phyloP scores from a whole-genome alignment of 495 filamentous ascomycete genomes.

The Hamigera avellanea region DNA sequence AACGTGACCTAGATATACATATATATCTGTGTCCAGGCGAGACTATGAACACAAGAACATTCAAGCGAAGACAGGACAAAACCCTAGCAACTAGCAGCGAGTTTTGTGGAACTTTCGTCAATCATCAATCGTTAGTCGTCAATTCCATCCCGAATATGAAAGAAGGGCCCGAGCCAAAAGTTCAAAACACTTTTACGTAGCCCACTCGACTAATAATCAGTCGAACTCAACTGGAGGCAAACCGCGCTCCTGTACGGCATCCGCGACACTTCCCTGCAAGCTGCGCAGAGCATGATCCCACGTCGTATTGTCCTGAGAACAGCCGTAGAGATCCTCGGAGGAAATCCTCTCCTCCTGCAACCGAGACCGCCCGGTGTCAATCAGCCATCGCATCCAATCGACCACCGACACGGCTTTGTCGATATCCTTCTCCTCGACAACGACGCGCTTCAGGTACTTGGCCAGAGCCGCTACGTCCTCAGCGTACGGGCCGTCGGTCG shows the following conservation, averaged over 20 bases:
- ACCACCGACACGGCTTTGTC: slow-evolving; percentile 58
- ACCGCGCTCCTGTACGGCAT: slow-evolving; percentile 49
- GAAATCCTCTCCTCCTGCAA: slow-evolving; percentile 13
- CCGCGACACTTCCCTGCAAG: slow-evolving; percentile 47
- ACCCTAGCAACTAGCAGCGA: too few relatives aligned
- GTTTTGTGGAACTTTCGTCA: too few relatives aligned
- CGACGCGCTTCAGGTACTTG: slow-evolving; percentile 55
- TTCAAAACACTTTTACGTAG: too few relatives aligned
- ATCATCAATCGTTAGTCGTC: too few relatives aligned
- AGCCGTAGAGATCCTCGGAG: not conserved
- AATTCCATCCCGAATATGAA: too few relatives aligned
- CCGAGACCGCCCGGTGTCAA: slow-evolving; percentile 37
- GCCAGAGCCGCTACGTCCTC: slow-evolving; percentile 66
- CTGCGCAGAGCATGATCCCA: slow-evolving; percentile 43
- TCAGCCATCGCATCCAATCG: slow-evolving; percentile 61
- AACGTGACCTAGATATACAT: too few relatives aligned
- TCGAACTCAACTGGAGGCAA: slow-evolving; percentile 50
- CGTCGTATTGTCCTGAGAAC: slow-evolving; percentile 6
- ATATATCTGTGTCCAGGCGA: too few relatives aligned
- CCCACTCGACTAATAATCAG: too few relatives aligned
- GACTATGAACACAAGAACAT: too few relatives aligned
- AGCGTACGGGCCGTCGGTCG: slow-evolving; percentile 55
- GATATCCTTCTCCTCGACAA: slow-evolving; percentile 62
- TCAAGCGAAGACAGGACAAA: too few relatives aligned
- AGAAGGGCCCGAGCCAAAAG: too few relatives aligned